Conservation (phyloP, 2,329 filamentous ascomycete species). For the Stachybotrys chartarum region DNA sequence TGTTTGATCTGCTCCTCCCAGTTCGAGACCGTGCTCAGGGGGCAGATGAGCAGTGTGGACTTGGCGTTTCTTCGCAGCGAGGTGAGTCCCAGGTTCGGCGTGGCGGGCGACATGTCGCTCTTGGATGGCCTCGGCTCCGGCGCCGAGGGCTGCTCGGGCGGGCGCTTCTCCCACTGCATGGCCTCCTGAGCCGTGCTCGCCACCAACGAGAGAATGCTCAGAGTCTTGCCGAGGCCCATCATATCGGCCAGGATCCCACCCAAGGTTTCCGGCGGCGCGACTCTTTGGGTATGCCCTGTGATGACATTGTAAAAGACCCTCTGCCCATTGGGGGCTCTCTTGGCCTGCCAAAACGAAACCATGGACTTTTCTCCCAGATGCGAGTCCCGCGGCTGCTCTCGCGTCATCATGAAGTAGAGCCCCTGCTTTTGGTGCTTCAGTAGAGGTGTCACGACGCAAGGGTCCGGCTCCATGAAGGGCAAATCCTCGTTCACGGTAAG, state of each 20-base stretch:
- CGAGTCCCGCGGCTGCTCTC: constrained; percentile 61
- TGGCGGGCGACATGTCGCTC: constrained; percentile 20
- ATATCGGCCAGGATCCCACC: constrained; percentile 76
- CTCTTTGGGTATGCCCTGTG: constrained; percentile 57
- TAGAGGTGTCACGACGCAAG: constrained; percentile 57
- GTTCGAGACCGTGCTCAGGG: constrained; percentile 84
- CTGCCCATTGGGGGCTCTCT: constrained; percentile 40
- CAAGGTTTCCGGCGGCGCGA: constrained; percentile 57
- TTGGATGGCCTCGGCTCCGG: constrained; percentile 30
- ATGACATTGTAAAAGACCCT: constrained; percentile 76
- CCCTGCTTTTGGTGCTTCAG: constrained; percentile 87
- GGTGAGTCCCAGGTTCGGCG: constrained; percentile 40
- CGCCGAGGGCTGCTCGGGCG: constrained; percentile 42
- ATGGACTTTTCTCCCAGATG: constrained; percentile 53
- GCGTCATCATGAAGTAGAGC: constrained; percentile 74
- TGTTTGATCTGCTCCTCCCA: constrained; percentile 90
- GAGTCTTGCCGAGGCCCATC: constrained; percentile 83
- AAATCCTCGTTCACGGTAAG: constrained; percentile 70
- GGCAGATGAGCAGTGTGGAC: constrained; percentile 80
- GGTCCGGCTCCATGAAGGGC: constrained; percentile 61
- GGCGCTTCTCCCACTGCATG: constrained; percentile 48
- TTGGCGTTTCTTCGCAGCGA: constrained; percentile 60
- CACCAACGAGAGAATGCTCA: constrained; percentile 78
- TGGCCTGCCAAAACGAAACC: constrained; percentile 71
- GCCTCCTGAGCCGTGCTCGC: constrained; percentile 58